These are phyloP conservation scores for Porcisia deanei DNA, from an alignment of 208 protist genomes.

Conservation along the genomic window DNA sequence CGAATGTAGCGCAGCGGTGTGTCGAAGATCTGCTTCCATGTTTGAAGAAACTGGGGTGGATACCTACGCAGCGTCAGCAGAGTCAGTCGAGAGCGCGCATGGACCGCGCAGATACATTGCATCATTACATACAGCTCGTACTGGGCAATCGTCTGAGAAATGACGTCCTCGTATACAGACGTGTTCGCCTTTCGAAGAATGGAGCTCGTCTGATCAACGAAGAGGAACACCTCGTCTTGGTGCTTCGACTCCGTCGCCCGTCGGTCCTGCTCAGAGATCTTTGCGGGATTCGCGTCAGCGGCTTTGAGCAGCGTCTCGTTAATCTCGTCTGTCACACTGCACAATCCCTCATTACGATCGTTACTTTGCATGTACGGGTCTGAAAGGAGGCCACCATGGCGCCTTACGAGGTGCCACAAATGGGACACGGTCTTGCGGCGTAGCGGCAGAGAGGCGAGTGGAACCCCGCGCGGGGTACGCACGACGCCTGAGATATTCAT, in stretches of 20 bases:
- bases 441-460: constrained; percentile 42
- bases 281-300: constrained; percentile 31
- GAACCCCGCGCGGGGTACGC: constrained; percentile 35
- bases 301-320: constrained; percentile 52
- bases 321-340: constrained; percentile 38
- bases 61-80: constrained; percentile 73
- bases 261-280: constrained; percentile 23
- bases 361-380: constrained; percentile 23
- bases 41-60: constrained; percentile 54
- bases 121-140: constrained; percentile 88
- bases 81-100: constrained; percentile 61
- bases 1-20: constrained; percentile 76
- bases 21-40: constrained; percentile 66
- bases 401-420: constrained; percentile 29
- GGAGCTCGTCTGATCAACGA: constrained; percentile 85
- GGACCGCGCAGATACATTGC: constrained; percentile 78
- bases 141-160: constrained; percentile 78
- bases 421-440: constrained; percentile 18
- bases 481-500: constrained; percentile 29
- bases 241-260: constrained; percentile 8
- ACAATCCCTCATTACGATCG: constrained; percentile 14
- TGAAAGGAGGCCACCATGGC: constrained; percentile 21
- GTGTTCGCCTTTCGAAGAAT: constrained; percentile 64
- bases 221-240: constrained; percentile 75
- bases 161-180: constrained; percentile 83